phyloP scores from a whole-genome alignment of 768 basidiomycete species.

The Tulasnella sp. region DNA sequence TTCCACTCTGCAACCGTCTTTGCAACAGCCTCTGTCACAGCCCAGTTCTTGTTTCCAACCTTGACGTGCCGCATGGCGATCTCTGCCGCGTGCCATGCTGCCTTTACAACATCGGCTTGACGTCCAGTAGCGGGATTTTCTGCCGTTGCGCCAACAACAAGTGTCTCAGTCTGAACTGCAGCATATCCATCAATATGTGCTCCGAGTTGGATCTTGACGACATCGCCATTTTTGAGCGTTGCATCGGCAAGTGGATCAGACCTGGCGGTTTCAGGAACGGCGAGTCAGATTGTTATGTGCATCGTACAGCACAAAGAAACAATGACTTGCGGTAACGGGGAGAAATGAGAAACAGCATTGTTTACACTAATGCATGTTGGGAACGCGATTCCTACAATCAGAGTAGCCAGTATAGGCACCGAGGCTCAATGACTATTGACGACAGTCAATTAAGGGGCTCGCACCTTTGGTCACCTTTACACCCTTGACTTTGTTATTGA shows the following conservation, averaged over 20 bases:
- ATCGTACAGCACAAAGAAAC: slow-evolving; percentile 25
- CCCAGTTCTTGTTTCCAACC: slow-evolving; percentile 90
- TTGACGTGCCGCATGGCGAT: slow-evolving; percentile 82
- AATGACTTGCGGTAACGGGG: slow-evolving; percentile 74
- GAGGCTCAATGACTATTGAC: background rate
- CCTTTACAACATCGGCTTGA: slow-evolving; percentile 83
- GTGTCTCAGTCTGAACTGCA: slow-evolving; percentile 82
- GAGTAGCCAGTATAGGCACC: background rate
- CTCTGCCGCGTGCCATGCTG: slow-evolving; percentile 88
- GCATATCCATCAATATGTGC: slow-evolving; percentile 98
- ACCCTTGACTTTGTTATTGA: slow-evolving; percentile 83
- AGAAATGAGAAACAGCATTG: slow-evolving; percentile 91
- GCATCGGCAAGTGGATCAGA: slow-evolving; percentile 61
- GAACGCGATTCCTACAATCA: slow-evolving; percentile 66
- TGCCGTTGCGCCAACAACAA: slow-evolving; percentile 70
- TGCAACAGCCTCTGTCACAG: slow-evolving; percentile 73
- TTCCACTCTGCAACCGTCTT: slow-evolving; percentile 59
- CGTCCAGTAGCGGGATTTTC: slow-evolving; percentile 67
- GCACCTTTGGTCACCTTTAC: slow-evolving; percentile 77
- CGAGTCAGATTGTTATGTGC: slow-evolving; percentile 11
- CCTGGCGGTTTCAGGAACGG: too few relatives aligned
- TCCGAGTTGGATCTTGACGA: slow-evolving; percentile 92
- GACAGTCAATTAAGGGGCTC: slow-evolving; percentile 20
- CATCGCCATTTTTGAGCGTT: slow-evolving; percentile 67
- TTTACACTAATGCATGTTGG: slow-evolving; percentile 90